These are phyloP conservation scores for Ramalina intermedia DNA, from an alignment of 495 filamentous ascomycete species.

Conservation along the genomic window DNA sequence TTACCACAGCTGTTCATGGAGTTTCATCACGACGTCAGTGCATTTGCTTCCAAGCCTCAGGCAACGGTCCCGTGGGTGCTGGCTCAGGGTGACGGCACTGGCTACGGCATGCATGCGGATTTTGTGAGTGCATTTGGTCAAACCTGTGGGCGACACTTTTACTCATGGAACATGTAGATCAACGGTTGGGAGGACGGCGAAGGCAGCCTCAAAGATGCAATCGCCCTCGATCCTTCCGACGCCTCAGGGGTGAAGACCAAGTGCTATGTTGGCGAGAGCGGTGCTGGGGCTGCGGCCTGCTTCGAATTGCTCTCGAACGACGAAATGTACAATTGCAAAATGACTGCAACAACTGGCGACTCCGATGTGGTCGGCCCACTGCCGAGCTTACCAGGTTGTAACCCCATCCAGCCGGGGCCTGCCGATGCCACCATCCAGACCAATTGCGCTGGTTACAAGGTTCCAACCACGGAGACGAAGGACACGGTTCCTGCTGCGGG, in stretches of 20 bases:
- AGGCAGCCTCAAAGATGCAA: slow-evolving; percentile 5
- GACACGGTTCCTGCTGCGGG: neutral
- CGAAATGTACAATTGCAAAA: neutral
- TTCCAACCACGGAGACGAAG: neutral
- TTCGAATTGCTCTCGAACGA: neutral
- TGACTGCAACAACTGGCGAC: neutral
- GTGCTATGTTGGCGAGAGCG: neutral
- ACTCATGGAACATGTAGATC: slow-evolving; percentile 19
- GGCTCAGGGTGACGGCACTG: slow-evolving; percentile 28
- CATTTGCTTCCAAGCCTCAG: slow-evolving; percentile 9
- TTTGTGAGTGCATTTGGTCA: slow-evolving; percentile 44
- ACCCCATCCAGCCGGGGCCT: slow-evolving; percentile 11
- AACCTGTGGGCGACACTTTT: neutral
- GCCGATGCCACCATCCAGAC: slow-evolving; percentile 2
- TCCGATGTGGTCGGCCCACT: neutral
- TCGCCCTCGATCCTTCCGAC: neutral
- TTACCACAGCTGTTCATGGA: slow-evolving; percentile 34
- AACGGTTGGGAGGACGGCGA: slow-evolving; percentile 47
- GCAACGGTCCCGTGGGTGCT: slow-evolving; percentile 21
- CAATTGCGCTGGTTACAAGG: neutral
- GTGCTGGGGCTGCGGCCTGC: neutral
- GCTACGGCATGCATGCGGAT: slow-evolving; percentile 47
- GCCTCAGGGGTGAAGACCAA: neutral
- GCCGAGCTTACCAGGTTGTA: slow-evolving; percentile 9
- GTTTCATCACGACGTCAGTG: slow-evolving; percentile 4